These are phyloP conservation scores for Exophiala sideris DNA, from an alignment of 2,329 filamentous ascomycete genomes.

Conservation along the genomic window DNA sequence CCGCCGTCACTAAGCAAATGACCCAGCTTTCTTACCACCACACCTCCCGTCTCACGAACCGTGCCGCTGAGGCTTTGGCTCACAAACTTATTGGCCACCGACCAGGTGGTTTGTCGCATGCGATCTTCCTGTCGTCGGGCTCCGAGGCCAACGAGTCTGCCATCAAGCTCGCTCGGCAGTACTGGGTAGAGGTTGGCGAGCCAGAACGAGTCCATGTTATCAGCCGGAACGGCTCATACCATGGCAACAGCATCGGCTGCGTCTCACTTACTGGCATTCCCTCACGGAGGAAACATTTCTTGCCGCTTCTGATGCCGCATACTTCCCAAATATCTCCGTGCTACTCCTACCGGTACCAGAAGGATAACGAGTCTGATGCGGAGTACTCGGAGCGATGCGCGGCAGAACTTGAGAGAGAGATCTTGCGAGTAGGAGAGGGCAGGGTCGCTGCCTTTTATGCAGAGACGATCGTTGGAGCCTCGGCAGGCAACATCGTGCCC, in stretches of 20 bases:
- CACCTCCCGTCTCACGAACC: too few species aligned
- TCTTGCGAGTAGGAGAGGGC: too few species aligned
- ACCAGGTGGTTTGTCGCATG: too few species aligned
- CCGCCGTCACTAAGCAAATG: too few species aligned
- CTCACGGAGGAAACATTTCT: background rate
- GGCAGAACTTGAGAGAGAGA: too few species aligned
- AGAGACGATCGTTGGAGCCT: background rate
- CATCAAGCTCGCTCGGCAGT: background rate
- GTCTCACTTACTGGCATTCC: background rate
- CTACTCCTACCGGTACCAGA: too few species aligned
- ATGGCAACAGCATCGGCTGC: background rate
- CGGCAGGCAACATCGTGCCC: background rate
- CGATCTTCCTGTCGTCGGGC: conserved; percentile 44
- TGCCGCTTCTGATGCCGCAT: background rate
- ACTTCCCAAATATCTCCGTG: background rate
- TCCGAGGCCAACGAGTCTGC: background rate
- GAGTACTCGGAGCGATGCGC: too few species aligned
- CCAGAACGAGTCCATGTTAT: background rate
- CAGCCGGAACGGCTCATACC: background rate
- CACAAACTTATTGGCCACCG: too few species aligned
- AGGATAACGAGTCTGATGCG: too few species aligned
- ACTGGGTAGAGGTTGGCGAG: background rate
- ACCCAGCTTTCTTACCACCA: too few species aligned
- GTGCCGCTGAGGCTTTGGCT: too few species aligned
- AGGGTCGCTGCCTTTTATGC: background rate